Conservation (phyloP, 805 yeast species). For the Candida dajiaensis region DNA sequence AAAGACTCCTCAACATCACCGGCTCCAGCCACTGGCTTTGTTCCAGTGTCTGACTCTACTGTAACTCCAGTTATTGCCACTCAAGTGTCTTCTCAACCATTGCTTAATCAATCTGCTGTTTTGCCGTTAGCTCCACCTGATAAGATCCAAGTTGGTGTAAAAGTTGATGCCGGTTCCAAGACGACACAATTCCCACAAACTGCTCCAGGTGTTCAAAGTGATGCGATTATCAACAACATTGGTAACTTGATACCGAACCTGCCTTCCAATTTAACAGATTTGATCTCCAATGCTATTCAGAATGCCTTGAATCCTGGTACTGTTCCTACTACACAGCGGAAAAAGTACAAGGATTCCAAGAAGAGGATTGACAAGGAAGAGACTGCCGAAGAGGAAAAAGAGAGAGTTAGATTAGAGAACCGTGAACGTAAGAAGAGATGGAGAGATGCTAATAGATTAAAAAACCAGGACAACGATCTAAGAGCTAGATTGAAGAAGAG, state of each 20-base stretch:
- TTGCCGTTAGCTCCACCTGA: background rate
- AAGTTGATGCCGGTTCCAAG: background rate
- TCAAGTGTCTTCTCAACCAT: background rate
- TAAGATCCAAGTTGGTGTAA: background rate
- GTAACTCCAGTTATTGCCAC: background rate
- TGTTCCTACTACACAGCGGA: background rate
- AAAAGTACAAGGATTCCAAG: conserved; percentile 3
- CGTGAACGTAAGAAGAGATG: conserved; percentile 76
- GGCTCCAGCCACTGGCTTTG: background rate
- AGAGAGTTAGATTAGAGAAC: conserved; percentile 58
- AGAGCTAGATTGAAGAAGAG: conserved; percentile 71
- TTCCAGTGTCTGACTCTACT: background rate
- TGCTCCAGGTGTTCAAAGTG: conserved; percentile 15
- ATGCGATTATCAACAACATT: conserved; percentile 15
- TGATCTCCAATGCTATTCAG: conserved; percentile 21
- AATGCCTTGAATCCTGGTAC: conserved; percentile 14
- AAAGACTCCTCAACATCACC: background rate
- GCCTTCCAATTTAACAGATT: conserved; percentile 17
- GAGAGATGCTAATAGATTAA: conserved; percentile 73
- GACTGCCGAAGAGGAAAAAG: conserved; percentile 36
- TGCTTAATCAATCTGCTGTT: background rate
- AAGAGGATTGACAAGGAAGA: conserved; percentile 19
- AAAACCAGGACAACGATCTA: conserved; percentile 85
- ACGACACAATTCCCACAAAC: conserved; percentile 10
- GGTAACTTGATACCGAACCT: conserved; percentile 20